phyloP scores from a whole-genome alignment of 148 eudicot species.

The Chenopodium suecicum region DNA sequence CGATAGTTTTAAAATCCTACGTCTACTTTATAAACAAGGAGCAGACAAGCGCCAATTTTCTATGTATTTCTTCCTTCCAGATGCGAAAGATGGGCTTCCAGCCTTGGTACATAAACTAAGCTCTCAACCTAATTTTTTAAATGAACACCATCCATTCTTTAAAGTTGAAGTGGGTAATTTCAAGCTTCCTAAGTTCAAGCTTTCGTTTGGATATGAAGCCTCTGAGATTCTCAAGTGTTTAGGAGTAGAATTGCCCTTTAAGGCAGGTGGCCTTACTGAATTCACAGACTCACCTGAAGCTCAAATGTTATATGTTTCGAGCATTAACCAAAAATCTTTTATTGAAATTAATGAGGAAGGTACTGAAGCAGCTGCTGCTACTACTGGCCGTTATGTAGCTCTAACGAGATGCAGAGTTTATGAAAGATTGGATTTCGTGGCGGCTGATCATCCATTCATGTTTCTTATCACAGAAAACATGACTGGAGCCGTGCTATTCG shows the following conservation, averaged over 20 bases:
- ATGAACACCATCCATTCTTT: neutral
- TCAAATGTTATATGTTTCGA: conserved; percentile 51
- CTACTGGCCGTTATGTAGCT: neutral
- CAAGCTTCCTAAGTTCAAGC: conserved; percentile 61
- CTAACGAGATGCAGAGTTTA: too few relatives aligned
- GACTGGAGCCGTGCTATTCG: conserved; percentile 65
- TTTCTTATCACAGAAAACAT: conserved; percentile 66
- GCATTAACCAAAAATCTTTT: conserved; percentile 65
- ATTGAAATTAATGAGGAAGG: conserved; percentile 92
- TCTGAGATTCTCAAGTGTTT: conserved; percentile 49
- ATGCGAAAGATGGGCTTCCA: conserved; percentile 63
- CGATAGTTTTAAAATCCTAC: conserved; percentile 62
- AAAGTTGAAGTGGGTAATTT: conserved; percentile 50
- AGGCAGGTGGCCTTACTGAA: conserved; percentile 56
- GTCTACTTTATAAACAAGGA: conserved; percentile 70
- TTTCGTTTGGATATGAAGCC: conserved; percentile 71
- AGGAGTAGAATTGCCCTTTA: conserved; percentile 56
- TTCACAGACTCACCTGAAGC: conserved; percentile 58
- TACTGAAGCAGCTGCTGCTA: conserved; percentile 80
- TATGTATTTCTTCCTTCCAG: conserved; percentile 71
- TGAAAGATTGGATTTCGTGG: conserved; percentile 41
- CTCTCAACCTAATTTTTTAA: conserved; percentile 52
- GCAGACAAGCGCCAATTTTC: conserved; percentile 61
- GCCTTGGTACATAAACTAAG: conserved; percentile 42
- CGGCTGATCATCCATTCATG: conserved; percentile 90